Base-by-base conservation (phyloP, 1,284 basidiomycete species). In the Prillingera fragicola region DNA sequence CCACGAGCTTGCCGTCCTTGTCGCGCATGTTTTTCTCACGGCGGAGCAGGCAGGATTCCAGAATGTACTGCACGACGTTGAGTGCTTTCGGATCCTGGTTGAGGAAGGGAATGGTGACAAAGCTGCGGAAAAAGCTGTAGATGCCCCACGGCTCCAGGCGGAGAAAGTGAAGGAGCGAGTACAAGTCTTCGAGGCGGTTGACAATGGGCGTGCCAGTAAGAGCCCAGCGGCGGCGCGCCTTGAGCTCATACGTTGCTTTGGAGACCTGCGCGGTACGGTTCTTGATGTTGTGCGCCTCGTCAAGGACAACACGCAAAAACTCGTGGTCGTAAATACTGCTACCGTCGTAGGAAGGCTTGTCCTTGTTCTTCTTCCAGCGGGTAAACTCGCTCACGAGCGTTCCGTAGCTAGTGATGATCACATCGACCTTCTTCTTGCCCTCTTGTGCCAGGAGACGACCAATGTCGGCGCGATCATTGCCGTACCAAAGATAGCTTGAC, bases 221-320 rank as follows among this genome's bases (percentile, higher is more conserved):
- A 5, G 87, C 87, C 94, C 94, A 98, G 52, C 87, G 78, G 27
- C 87, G 76, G 47, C 82, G 76, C 3, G 86, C 85, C 36, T 78
- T 78, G 7, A 98, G 76, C 8, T 85, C 85, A 63, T 85, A 96
- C 37, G 86, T 87, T 2, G 94, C 90, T 57, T 87, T 88, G 0
- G 94, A 88, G 9, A 86, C 87, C 63, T 88, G 85, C 49, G 91
- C 95, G 2, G 79, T 79, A 12, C 91, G 79, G 27, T 87, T 91
- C 70, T 96, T 96, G 75, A 92, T 95, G 54, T 87, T 83, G 69
- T 98, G 94, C 3, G 94, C 94, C 69, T 96, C 90, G 60, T 95
- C 90, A 3, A 66, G 57, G 1, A 67, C 62, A 29, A 66, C 63
- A 17, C 65, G 55, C n/a, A 67, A 39, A 38, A 69, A 69, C 34